Conservation (phyloP, 257 asterid species). For the Penstemon eatonii region DNA sequence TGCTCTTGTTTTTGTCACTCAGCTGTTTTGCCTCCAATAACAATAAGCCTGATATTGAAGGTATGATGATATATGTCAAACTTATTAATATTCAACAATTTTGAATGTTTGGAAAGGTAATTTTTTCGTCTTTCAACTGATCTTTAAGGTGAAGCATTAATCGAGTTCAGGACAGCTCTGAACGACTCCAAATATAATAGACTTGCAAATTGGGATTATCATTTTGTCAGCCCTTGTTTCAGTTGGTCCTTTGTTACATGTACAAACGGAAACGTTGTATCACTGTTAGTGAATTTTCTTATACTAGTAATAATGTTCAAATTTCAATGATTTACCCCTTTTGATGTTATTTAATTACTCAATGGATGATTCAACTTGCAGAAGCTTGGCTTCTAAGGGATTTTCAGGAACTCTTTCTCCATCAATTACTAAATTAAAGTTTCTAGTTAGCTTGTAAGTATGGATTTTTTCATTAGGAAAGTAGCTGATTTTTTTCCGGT, state of each 20-base stretch:
- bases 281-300: constrained; percentile 53
- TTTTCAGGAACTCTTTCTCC: constrained; percentile 82
- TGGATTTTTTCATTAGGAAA: not conserved
- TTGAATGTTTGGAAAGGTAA: not conserved
- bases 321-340: no score
- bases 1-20: constrained; percentile 46
- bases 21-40: constrained; percentile 44
- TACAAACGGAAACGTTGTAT: constrained; percentile 58
- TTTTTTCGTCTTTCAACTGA: not conserved
- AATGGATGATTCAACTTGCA: constrained; percentile 31
- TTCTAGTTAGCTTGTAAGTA: constrained; percentile 67
- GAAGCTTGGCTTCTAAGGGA: constrained; percentile 76
- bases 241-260: constrained; percentile 91
- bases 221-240: constrained; percentile 81
- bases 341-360: not conserved
- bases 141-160: constrained; percentile 68
- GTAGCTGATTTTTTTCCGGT: not conserved
- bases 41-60: constrained; percentile 63
- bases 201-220: constrained; percentile 58
- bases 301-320: not conserved
- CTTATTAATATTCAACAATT: not conserved
- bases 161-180: constrained; percentile 52
- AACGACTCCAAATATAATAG: constrained; percentile 54
- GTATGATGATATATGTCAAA: constrained; percentile 30
- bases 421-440: constrained; percentile 61